phyloP scores from a whole-genome alignment of 495 filamentous ascomycete species.

The Xylaria intraflava region DNA sequence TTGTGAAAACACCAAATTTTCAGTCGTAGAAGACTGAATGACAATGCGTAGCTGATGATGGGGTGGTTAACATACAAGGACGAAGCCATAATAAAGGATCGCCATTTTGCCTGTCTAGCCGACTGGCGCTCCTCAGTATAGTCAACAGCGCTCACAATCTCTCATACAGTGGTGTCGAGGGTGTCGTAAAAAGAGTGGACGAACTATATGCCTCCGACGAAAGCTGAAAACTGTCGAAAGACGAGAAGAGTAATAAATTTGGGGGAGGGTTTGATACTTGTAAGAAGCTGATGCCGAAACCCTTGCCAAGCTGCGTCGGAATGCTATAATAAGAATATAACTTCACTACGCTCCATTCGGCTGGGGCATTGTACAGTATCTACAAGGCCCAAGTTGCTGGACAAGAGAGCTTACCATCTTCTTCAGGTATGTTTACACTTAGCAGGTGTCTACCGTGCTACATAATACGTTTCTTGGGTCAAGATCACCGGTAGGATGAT shows the following conservation, averaged over 20 bases:
- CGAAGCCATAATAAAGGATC: conserved; percentile 6
- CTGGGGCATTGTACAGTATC: no score
- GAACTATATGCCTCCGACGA: neutral
- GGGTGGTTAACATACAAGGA: conserved; percentile 3
- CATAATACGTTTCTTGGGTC: neutral
- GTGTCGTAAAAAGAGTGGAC: neutral
- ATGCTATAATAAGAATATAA: conserved; percentile 5
- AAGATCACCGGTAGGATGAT: conserved; percentile 7
- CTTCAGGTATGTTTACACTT: no score
- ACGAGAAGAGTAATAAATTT: neutral
- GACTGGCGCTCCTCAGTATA: neutral
- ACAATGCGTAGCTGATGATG: conserved; percentile 1
- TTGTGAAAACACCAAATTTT: neutral
- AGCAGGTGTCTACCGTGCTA: no score
- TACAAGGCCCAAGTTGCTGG: no score
- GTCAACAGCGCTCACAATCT: neutral
- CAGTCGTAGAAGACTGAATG: neutral
- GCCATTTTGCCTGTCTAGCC: conserved; percentile 9
- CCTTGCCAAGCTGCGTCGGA: conserved; percentile 2
- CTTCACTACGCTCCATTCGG: no score
- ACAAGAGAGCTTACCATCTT: no score
- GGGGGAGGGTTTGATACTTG: conserved; percentile 10
- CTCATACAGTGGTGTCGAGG: neutral
- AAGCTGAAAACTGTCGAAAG: neutral
- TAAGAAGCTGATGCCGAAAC: neutral